Evolutionary conservation across 768 basidiomycete genomes (phyloP).

Genomic region (Royoungia palumana): DNA sequence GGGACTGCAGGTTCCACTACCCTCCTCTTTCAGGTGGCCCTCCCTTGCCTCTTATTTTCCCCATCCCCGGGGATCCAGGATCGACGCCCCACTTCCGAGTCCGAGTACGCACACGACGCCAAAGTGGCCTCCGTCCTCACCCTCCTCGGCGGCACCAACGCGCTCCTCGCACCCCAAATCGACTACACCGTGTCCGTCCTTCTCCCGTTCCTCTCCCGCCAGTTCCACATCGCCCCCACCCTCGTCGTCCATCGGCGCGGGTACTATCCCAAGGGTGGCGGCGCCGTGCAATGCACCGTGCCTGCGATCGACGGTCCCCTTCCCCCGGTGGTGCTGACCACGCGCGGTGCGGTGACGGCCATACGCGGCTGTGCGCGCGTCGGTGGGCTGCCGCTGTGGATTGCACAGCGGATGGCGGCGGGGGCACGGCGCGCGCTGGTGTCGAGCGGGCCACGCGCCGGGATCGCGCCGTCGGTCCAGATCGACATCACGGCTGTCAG

Average conservation of each 20-base stretch:
- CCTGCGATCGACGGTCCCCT: slow-evolving; percentile 39
- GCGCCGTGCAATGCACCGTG: slow-evolving; percentile 47
- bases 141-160: slow-evolving; percentile 72
- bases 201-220: slow-evolving; percentile 61
- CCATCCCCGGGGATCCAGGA: slow-evolving; percentile 5
- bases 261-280: slow-evolving; percentile 74
- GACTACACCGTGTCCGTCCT: slow-evolving; percentile 68
- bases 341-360: slow-evolving; percentile 50
- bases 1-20: slow-evolving; percentile 69
- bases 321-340: slow-evolving; percentile 45
- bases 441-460: slow-evolving; percentile 21
- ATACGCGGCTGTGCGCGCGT: slow-evolving; percentile 63
- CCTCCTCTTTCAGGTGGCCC: slow-evolving; percentile 66
- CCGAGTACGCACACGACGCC: neutral
- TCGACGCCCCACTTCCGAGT: neutral
- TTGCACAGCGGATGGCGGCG: slow-evolving; percentile 55
- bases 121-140: slow-evolving; percentile 41
- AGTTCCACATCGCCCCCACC: slow-evolving; percentile 45
- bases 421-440: slow-evolving; percentile 49
- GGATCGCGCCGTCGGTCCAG: slow-evolving; percentile 15
- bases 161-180: slow-evolving; percentile 66
- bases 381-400: slow-evolving; percentile 54
- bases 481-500: slow-evolving; percentile 42
- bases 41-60: slow-evolving; percentile 66
- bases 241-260: slow-evolving; percentile 57